Conservation (phyloP, 176 grass and related monocot species). For the Carex pumila region DNA sequence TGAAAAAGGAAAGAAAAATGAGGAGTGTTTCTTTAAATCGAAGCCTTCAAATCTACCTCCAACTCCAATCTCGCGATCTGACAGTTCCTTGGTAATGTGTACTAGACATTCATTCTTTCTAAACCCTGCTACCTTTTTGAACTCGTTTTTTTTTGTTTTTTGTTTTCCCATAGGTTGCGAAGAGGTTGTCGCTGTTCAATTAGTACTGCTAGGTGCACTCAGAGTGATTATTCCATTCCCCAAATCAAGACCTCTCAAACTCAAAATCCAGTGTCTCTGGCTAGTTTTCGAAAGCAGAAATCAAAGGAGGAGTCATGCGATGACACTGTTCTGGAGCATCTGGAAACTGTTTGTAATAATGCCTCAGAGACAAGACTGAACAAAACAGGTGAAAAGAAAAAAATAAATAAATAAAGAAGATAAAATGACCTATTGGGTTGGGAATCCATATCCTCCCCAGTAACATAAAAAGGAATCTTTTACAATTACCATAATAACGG, state of each 20-base stretch:
- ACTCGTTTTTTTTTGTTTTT: not conserved
- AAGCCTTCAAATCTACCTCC: slow-evolving; percentile 8
- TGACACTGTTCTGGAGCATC: not conserved
- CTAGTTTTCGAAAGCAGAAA: slow-evolving; percentile 17
- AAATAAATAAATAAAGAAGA: not conserved
- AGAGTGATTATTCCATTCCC: not conserved
- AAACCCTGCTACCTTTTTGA: not conserved
- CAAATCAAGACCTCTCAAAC: not conserved
- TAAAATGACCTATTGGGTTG: not conserved
- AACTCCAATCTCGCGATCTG: not conserved
- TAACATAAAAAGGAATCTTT: too few species aligned
- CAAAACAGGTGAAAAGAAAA: not conserved
- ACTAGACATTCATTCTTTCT: not conserved
- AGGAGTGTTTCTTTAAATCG: not conserved
- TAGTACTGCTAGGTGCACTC: not conserved
- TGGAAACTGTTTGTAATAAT: slow-evolving; percentile 9
- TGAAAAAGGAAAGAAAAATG: not conserved
- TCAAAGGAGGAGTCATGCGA: not conserved
- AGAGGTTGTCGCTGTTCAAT: not conserved
- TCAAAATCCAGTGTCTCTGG: slow-evolving; percentile 2
- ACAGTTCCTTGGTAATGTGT: not conserved
- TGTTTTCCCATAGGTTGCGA: not conserved
- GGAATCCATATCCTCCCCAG: too few species aligned
- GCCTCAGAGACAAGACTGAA: not conserved
- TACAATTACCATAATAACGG: too few species aligned